Evolutionary conservation across 208 protist genomes (phyloP), one percentile per base, ranked within the genome.

Genomic region (Lotmaria passim): DNA sequence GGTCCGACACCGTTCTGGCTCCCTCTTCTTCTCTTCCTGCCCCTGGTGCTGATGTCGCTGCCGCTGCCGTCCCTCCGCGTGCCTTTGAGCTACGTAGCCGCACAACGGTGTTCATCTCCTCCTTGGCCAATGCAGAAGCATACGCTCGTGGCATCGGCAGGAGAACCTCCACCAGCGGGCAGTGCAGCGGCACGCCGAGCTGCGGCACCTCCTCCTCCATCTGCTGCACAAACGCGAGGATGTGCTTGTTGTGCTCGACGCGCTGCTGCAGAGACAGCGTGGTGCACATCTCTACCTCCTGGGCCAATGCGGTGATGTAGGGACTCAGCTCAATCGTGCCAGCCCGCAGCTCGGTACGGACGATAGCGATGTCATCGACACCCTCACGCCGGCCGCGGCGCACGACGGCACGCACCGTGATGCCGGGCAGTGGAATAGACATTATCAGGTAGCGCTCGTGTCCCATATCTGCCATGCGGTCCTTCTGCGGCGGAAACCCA

Each of bases 311-410:
- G n/a, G 79, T 74, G 53, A 94, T 82, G 38, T 86, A 85, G 1
- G 92, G 92, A 19, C 74, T 82, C 57, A 96, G 55, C 60, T 87
- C 84, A 24, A 96, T 87, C n/a, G 78, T 73, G 15, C 79, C 83
- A 1, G 80, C 83, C 15, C 80, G 70, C 30, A 96, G 75, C 73
- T 94, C 92, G 24, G 82, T 63, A 1, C 82, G 81, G 15, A 90
- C 73, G 14, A 87, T 70, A 0, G 64, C 60, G 33, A 78, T 36
- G 36, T 93, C 83, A 1, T 85, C 66, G 11, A 75, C 75, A 0
- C 44, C 55, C 1, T 44, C 30, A 3, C 44, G 24, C 10, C 71
- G 46, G 31, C 69, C 71, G 14, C 66, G 59, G 19, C 43, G 64
- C 48, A 63, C 70, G 1, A 85, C 52, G 0, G 79, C 41, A 51